These are phyloP conservation scores for Coemansia sp. DNA, from an alignment of 192 early-diverging fungal species.

Conservation along the genomic window DNA sequence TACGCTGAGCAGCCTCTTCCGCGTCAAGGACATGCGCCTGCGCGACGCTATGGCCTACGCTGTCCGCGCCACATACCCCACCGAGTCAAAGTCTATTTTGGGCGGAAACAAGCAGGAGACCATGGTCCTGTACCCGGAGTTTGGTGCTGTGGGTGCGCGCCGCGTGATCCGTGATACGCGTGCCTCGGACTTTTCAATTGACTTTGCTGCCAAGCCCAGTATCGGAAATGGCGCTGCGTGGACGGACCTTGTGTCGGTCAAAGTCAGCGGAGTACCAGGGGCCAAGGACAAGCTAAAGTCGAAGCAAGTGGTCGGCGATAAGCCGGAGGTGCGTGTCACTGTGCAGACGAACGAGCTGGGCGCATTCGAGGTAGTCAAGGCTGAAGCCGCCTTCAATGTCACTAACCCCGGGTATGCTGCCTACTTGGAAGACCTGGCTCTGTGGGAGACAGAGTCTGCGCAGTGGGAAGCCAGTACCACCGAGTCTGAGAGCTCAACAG, in stretches of 20 bases:
- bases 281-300: slow-evolving; percentile 69
- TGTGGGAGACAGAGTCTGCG: slow-evolving; percentile 54
- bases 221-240: slow-evolving; percentile 51
- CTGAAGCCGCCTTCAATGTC: slow-evolving; percentile 58
- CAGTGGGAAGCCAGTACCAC: slow-evolving; percentile 28
- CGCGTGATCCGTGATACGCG: slow-evolving; percentile 88
- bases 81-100: slow-evolving; percentile 69
- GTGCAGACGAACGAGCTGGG: slow-evolving; percentile 83
- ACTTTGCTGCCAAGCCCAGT: slow-evolving; percentile 78
- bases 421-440: slow-evolving; percentile 37
- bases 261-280: slow-evolving; percentile 69
- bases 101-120: slow-evolving; percentile 42
- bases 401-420: slow-evolving; percentile 43
- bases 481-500: slow-evolving; percentile 41
- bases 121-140: slow-evolving; percentile 50
- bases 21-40: slow-evolving; percentile 79
- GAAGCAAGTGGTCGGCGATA: slow-evolving; percentile 52
- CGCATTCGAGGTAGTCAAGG: slow-evolving; percentile 62
- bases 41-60: slow-evolving; percentile 74
- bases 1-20: slow-evolving; percentile 81
- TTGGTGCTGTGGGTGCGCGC: slow-evolving; percentile 72
- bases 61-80: slow-evolving; percentile 33
- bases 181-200: slow-evolving; percentile 46
- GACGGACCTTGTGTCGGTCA: slow-evolving; percentile 44
- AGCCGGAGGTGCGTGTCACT: slow-evolving; percentile 81